Evolutionary conservation across 495 filamentous ascomycete genomes (phyloP), one percentile per base, ranked within the genome.

Genomic region (Penicillium herquei): DNA sequence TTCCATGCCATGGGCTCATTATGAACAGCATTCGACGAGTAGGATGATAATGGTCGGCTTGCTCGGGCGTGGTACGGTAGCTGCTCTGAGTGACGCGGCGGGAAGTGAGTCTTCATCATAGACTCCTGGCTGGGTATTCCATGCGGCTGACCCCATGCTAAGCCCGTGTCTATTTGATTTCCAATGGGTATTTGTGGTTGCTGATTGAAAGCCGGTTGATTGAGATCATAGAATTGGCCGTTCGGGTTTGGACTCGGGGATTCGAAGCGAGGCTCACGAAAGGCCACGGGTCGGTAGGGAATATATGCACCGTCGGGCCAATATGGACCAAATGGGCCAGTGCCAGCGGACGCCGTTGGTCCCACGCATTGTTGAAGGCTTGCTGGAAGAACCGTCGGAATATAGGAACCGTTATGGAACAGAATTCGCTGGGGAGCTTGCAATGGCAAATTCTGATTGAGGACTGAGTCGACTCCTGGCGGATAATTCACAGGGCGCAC

Each of bases 281-380:
- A 63, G 18, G 86, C 81, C 26, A 87, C 80, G 46, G 87, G 87
- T 53, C 84, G 75, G 70, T 89, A 90, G n/a, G 89, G 88, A 31
- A 87, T 85, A 62, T 85, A 86, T 12, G 79, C 85, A 6, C 87
- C 86, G 70, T 96, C 86, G 11, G 85, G 84, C 89, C 89, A 94
- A 59, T 88, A 87, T 13, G 86, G 83, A 3, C 89, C 89, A 69
- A 84, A 89, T 13, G 87, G 82, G 4, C 84, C 85, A 35, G 82
- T 84, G 32, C 84, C 85, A 55, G 89, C 89, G 14, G 87, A 87
- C 17, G 86, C 84, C 3, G 89, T 90, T 34, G 88, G 89, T 7
- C 87, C 84, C 31, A 85, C 70, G 42, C 79, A 80, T 33, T 86
- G 84, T 55, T 92, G 89, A 52, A 88, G 84, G 21, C 84, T 80